phyloP scores from a whole-genome alignment of 495 filamentous ascomycete genomes.

The Penicillium silybi region DNA sequence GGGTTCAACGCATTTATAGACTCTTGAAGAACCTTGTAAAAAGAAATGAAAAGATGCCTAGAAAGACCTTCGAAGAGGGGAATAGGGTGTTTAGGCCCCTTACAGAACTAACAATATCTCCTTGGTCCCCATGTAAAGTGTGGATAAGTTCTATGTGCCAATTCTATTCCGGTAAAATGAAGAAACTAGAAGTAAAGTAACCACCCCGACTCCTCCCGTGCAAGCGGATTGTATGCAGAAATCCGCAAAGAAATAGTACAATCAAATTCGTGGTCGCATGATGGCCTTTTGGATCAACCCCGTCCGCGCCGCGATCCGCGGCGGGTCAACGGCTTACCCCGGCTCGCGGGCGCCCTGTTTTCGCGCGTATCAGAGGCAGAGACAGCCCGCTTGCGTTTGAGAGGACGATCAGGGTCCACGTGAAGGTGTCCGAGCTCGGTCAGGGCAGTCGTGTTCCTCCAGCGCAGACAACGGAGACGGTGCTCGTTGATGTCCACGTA shows the following conservation, averaged over 20 bases:
- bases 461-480: conserved; percentile 62
- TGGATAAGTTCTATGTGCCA: conserved; percentile 11
- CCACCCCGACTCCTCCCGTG: neutral
- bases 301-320: conserved; percentile 44
- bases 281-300: neutral
- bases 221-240: neutral
- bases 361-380: conserved; percentile 35
- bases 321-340: conserved; percentile 46
- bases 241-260: neutral
- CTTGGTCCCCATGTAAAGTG: too few relatives aligned
- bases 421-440: conserved; percentile 79
- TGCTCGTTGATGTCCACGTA: conserved; percentile 58
- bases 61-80: too few relatives aligned
- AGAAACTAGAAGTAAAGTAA: neutral
- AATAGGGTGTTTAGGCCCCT: too few relatives aligned
- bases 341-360: conserved; percentile 42
- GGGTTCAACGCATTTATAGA: too few relatives aligned
- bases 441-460: conserved; percentile 76
- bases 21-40: too few relatives aligned
- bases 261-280: conserved; percentile 7
- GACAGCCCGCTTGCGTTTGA: conserved; percentile 54
- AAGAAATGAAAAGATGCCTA: too few relatives aligned
- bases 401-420: conserved; percentile 66
- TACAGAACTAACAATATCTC: too few relatives aligned
- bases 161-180: conserved; percentile 3